phyloP scores from a whole-genome alignment of 2,329 filamentous ascomycete species.

The Fusarium oligoseptatum region DNA sequence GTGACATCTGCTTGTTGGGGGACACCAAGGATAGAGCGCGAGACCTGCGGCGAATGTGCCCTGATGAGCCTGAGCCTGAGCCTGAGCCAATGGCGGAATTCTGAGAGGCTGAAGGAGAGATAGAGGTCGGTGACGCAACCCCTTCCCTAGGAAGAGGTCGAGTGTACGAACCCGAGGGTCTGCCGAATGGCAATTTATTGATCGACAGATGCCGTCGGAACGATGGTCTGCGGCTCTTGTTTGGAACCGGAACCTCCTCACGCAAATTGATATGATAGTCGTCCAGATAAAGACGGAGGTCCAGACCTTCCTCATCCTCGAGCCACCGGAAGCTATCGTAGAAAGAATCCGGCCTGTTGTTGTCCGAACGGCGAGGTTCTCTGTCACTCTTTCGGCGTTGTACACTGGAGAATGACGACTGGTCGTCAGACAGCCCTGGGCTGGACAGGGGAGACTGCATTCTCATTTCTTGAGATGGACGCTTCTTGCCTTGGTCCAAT shows the following conservation, averaged over 20 bases:
- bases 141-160: constrained; percentile 62
- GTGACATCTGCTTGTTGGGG: constrained; percentile 56
- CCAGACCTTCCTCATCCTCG: constrained; percentile 78
- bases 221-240: constrained; percentile 66
- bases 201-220: constrained; percentile 81
- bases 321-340: constrained; percentile 80
- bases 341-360: constrained; percentile 64
- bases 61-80: constrained; percentile 27
- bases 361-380: constrained; percentile 28
- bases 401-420: constrained; percentile 45
- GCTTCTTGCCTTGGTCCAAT: constrained; percentile 40
- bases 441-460: constrained; percentile 41
- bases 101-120: constrained; percentile 39
- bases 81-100: constrained; percentile 30
- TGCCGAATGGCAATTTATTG: constrained; percentile 73
- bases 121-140: constrained; percentile 44
- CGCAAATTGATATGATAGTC: constrained; percentile 77
- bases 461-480: constrained; percentile 40
- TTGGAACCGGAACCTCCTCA: constrained; percentile 59
- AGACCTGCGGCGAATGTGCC: constrained; percentile 65
- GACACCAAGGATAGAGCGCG: constrained; percentile 67
- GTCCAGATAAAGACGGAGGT: constrained; percentile 75
- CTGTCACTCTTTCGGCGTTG: constrained; percentile 38
- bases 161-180: constrained; percentile 64
- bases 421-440: constrained; percentile 38